These are phyloP conservation scores for Debaryomyces fabryi DNA, from an alignment of 1,139 yeast genomes.

Conservation along the genomic window DNA sequence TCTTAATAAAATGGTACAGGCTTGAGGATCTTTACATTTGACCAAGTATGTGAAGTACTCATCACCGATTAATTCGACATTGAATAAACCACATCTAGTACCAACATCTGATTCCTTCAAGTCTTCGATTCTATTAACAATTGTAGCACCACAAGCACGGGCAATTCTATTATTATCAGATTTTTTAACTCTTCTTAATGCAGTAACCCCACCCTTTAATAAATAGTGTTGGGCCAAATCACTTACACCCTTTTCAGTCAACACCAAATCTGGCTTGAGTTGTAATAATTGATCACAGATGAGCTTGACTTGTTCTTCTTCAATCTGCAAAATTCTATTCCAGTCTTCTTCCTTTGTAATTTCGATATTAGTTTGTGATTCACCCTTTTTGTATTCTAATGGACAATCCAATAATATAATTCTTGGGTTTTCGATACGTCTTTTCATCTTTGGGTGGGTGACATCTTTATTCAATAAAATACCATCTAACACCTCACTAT, in stretches of 20 bases:
- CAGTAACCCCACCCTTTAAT: conserved; percentile 90
- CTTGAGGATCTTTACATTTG: conserved; percentile 82
- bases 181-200: conserved; percentile 92
- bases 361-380: conserved; percentile 97
- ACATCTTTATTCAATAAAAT: conserved; percentile 94
- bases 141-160: conserved; percentile 96
- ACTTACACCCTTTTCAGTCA: conserved; percentile 98
- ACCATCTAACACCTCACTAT: conserved; percentile 86
- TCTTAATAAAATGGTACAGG: conserved; percentile 89
- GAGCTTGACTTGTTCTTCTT: conserved; percentile 92
- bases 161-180: conserved; percentile 96
- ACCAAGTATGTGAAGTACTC: conserved; percentile 90
- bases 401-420: conserved; percentile 93
- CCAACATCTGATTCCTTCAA: conserved; percentile 90
- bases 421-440: conserved; percentile 85
- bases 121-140: conserved; percentile 94
- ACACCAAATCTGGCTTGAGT: conserved; percentile 89
- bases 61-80: conserved; percentile 94
- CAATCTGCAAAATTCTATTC: conserved; percentile 93
- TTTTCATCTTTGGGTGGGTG: conserved; percentile 96
- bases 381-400: conserved; percentile 97
- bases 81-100: conserved; percentile 83
- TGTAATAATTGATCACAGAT: conserved; percentile 85
- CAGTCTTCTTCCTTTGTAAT: conserved; percentile 96
- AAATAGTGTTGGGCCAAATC: conserved; percentile 97